Base-by-base conservation (phyloP, 768 basidiomycete genomes). In the Pholiota conissans region DNA sequence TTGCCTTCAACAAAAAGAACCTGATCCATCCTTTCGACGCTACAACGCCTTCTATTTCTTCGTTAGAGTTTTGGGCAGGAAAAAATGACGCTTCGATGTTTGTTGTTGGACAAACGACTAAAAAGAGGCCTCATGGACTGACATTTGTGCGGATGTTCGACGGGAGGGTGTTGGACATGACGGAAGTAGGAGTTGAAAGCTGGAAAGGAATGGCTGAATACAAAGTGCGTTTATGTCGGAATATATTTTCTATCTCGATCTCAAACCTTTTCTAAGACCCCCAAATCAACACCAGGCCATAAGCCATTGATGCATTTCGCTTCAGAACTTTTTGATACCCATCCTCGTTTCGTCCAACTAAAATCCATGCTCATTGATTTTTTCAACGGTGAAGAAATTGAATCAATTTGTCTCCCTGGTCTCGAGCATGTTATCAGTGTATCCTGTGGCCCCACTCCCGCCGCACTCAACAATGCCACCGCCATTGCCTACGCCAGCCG, bases 71-170 rank as follows among this genome's bases (percentile, higher is more conserved):
- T 71, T 99, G 95, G 93, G 79, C 89, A 0, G 67, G 77, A 11
- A 99, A 98, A 75, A 98, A 98, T 73, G 97, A 98, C 64, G 94
- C 95, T 2, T 88, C 88, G 2, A 77, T 98, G 68, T 97, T 98
- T 68, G 74, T 96, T 11, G 75, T 97, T 30, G 97, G 94, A 1
- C 89, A 95, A 65, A 93, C 89, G 65, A 92, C 88, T 26, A 99
- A 99, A 75, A 99, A 99, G 70, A 79, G 95, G 51, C 97, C 96
- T 7, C 81, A 98, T 64, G 87, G 90, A 24, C 72, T 99, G 60
- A 85, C 89, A 0, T 84, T 98, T 65, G 90, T 87, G 5, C 77
- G 97, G 55, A 95, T 89, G 82, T 98, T 87, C 62, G 90, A 97
- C 61, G 81, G 85, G 39, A 78, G 84, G 67, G 84, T 98, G 32